These are phyloP conservation scores for Cudoniella acicularis DNA, from an alignment of 495 filamentous ascomycete species.

Conservation along the genomic window DNA sequence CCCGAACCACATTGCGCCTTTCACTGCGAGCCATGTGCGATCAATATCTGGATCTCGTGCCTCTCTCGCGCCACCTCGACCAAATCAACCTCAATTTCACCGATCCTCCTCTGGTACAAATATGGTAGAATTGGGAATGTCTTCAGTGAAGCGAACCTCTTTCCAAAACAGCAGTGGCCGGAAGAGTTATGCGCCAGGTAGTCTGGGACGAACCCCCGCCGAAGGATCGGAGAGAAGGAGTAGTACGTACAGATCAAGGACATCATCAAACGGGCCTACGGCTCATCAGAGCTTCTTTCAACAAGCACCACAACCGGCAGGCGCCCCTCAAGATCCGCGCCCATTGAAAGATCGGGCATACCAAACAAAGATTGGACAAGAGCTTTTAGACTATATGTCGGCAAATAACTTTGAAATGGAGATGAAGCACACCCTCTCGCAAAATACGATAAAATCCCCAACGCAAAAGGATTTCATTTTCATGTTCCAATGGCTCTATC, in stretches of 20 bases:
- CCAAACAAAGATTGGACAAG: slow-evolving; percentile 77
- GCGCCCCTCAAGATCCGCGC: slow-evolving; percentile 81
- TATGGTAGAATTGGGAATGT: slow-evolving; percentile 71
- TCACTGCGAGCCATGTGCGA: slow-evolving; percentile 67
- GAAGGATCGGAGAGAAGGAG: slow-evolving; percentile 65
- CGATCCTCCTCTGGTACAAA: slow-evolving; percentile 77
- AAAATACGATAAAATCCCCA: slow-evolving; percentile 86
- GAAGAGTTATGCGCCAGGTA: slow-evolving; percentile 68
- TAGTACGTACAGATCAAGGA: slow-evolving; percentile 75
- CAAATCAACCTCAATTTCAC: slow-evolving; percentile 79
- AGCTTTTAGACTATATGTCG: slow-evolving; percentile 86
- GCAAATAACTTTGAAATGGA: slow-evolving; percentile 94
- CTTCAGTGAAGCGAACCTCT: slow-evolving; percentile 82
- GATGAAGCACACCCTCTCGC: slow-evolving; percentile 85
- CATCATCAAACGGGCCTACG: slow-evolving; percentile 50
- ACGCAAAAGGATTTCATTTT: slow-evolving; percentile 96
- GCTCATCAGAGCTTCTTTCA: slow-evolving; percentile 90
- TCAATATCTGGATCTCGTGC: slow-evolving; percentile 79
- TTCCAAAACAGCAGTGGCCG: slow-evolving; percentile 60
- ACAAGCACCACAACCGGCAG: slow-evolving; percentile 71
- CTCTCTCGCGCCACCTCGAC: slow-evolving; percentile 75
- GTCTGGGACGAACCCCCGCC: slow-evolving; percentile 44
- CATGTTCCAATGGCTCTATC: slow-evolving; percentile 98
- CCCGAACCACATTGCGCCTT: slow-evolving; percentile 53
- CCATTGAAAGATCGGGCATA: slow-evolving; percentile 78